Percentiles rank a stretch among this genome's conserved stretches.
Conservation (phyloP, 2,329 filamentous ascomycete genomes). For the Penicillium sp. region DNA sequence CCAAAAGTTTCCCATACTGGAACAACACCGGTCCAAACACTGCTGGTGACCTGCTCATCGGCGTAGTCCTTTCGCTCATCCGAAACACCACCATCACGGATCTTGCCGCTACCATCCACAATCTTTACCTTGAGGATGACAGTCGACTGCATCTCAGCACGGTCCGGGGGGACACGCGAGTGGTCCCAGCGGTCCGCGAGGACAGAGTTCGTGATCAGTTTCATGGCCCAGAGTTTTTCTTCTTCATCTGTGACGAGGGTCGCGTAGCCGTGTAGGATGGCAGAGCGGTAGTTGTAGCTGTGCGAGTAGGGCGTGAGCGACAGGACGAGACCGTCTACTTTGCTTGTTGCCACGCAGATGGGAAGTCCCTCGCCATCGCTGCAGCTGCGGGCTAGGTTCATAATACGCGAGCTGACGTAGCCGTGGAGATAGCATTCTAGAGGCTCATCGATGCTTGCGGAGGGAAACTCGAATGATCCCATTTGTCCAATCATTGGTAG, state of each 20-base stretch:
- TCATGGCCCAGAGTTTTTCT: constrained; percentile 77
- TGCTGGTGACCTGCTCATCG: constrained; percentile 46
- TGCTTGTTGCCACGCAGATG: constrained; percentile 68
- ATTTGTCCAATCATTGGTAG: constrained; percentile 86
- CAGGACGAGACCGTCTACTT: constrained; percentile 76
- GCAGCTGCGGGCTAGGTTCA: constrained; percentile 58
- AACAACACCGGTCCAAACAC: constrained; percentile 61
- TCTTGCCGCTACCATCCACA: constrained; percentile 71
- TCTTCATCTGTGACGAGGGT: constrained; percentile 61
- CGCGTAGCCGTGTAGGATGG: constrained; percentile 73
- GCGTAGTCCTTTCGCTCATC: constrained; percentile 58
- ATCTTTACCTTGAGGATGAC: constrained; percentile 68
- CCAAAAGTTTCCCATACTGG: constrained; percentile 64
- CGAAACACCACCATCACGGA: constrained; percentile 63
- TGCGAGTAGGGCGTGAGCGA: constrained; percentile 76
- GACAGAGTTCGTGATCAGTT: constrained; percentile 72
- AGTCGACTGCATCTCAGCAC: constrained; percentile 72
- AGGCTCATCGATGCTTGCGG: constrained; percentile 59
- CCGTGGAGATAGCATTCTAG: constrained; percentile 80
- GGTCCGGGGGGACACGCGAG: constrained; percentile 67
- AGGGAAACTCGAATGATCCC: constrained; percentile 66
- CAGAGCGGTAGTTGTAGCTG: constrained; percentile 83
- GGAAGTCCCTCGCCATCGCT: constrained; percentile 58
- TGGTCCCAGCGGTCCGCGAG: constrained; percentile 67
- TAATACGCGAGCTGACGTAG: constrained; percentile 75